These are phyloP conservation scores for Patellifolia procumbens DNA, from an alignment of 179 eudicot species.

Conservation along the genomic window DNA sequence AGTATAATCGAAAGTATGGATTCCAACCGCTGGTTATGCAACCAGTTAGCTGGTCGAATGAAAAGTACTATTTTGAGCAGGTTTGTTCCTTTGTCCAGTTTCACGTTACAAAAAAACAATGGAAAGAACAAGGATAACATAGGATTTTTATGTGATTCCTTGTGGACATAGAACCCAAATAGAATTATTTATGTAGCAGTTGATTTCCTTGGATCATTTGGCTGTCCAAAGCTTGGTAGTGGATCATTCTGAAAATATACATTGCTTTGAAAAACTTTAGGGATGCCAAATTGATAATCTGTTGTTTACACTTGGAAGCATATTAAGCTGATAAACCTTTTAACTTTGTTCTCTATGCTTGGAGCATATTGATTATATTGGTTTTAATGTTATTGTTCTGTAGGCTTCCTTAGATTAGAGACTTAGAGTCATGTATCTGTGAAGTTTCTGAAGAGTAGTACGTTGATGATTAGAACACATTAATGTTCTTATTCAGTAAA, in stretches of 20 bases:
- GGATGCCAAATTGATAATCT: neutral
- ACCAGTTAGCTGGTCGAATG: conserved; percentile 97
- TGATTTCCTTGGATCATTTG: neutral
- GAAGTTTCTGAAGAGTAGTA: neutral
- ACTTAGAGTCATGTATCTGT: neutral
- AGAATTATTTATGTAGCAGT: neutral
- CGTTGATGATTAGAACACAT: no score
- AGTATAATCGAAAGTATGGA: conserved; percentile 55
- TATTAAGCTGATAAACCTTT: neutral
- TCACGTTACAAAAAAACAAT: neutral
- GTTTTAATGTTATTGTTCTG: neutral
- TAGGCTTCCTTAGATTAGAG: no score
- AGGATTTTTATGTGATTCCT: neutral
- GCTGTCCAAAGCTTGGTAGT: neutral
- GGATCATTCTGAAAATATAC: neutral
- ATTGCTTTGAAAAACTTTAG: neutral
- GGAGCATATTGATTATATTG: neutral
- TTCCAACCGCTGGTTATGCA: conserved; percentile 68
- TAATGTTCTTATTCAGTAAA: neutral
- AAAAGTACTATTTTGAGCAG: conserved; percentile 89
- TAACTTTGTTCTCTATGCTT: conserved; percentile 5
- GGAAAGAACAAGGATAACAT: neutral
- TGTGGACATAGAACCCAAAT: neutral
- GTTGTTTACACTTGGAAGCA: neutral
- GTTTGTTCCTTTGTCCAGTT: conserved; percentile 36